phyloP scores from a whole-genome alignment of 176 grass and related monocot species.

The Bonia amplexicaulis region DNA sequence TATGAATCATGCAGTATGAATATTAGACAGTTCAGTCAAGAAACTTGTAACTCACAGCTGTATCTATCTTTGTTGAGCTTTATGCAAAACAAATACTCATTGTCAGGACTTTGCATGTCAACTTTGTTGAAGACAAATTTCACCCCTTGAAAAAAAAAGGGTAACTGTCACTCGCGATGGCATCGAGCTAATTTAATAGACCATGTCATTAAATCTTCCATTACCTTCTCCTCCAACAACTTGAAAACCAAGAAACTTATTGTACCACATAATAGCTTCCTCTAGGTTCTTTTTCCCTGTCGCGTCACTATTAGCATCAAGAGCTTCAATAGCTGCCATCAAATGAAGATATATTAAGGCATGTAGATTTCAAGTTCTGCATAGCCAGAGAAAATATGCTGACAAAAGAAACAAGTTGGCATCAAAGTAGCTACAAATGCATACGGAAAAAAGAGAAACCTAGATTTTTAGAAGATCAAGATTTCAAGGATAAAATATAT shows the following conservation, averaged over 20 bases:
- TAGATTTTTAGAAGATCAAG: not conserved
- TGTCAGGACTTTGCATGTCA: conserved; percentile 42
- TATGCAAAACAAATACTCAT: conserved; percentile 75
- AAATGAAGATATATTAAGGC: conserved; percentile 27
- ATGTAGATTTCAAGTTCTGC: not conserved
- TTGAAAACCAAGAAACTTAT: conserved; percentile 71
- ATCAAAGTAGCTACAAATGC: not conserved
- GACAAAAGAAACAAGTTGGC: not conserved
- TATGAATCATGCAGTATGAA: not conserved
- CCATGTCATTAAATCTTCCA: not conserved
- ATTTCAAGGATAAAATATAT: not conserved
- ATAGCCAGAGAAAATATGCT: not conserved
- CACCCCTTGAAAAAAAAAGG: conserved; percentile 42
- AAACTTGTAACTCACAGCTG: conserved; percentile 52
- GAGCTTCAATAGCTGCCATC: conserved; percentile 44
- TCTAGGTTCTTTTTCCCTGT: conserved; percentile 44
- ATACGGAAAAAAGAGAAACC: not conserved
- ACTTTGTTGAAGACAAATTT: conserved; percentile 87
- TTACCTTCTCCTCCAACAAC: conserved; percentile 79
- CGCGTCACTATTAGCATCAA: conserved; percentile 45
- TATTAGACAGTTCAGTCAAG: not conserved
- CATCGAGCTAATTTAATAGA: not conserved
- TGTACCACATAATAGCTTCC: conserved; percentile 68
- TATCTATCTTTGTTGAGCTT: conserved; percentile 62
- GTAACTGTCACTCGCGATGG: conserved; percentile 11